phyloP scores from a whole-genome alignment of 495 filamentous ascomycete species.

The Echria macrotheca region DNA sequence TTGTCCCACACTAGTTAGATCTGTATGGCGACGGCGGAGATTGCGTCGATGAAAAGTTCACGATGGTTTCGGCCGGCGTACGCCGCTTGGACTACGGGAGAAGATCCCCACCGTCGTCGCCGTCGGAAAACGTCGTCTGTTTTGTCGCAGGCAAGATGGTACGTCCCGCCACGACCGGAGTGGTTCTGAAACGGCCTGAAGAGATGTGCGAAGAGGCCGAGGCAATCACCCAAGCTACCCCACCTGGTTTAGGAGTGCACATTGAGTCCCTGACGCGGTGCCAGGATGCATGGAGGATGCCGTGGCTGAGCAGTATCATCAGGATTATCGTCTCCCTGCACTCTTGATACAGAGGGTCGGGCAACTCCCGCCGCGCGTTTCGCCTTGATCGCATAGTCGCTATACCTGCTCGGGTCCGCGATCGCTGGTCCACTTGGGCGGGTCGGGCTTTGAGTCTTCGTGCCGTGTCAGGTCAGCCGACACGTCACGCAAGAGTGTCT shows the following conservation, averaged over 20 bases:
- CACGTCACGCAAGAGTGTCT: conserved; percentile 4
- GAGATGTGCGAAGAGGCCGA: conserved; percentile 2
- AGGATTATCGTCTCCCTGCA: too few species aligned
- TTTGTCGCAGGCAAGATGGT: not conserved
- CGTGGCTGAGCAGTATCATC: not conserved
- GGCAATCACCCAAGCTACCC: not conserved
- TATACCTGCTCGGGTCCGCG: not conserved
- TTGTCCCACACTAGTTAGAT: not conserved
- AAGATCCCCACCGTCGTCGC: not conserved
- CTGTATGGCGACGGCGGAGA: conserved; percentile 1
- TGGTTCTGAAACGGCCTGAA: not conserved
- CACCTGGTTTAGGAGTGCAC: not conserved
- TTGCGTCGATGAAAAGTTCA: conserved; percentile 2
- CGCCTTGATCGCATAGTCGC: too few species aligned
- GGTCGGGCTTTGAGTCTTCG: conserved; percentile 1
- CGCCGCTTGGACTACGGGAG: not conserved
- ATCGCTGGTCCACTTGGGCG: conserved; percentile 1
- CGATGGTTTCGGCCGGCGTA: conserved; percentile 2
- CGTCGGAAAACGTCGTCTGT: not conserved
- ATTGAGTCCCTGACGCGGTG: not conserved
- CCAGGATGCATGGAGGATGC: not conserved
- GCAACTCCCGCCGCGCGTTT: too few species aligned
- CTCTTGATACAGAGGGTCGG: too few species aligned
- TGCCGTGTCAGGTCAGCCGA: conserved; percentile 1
- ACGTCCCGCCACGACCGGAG: not conserved